Percentiles rank a stretch among this genome's conserved stretches.
These are phyloP conservation scores for Quercus aquifolioides DNA, from an alignment of 306 rosid species.

Conservation along the genomic window DNA sequence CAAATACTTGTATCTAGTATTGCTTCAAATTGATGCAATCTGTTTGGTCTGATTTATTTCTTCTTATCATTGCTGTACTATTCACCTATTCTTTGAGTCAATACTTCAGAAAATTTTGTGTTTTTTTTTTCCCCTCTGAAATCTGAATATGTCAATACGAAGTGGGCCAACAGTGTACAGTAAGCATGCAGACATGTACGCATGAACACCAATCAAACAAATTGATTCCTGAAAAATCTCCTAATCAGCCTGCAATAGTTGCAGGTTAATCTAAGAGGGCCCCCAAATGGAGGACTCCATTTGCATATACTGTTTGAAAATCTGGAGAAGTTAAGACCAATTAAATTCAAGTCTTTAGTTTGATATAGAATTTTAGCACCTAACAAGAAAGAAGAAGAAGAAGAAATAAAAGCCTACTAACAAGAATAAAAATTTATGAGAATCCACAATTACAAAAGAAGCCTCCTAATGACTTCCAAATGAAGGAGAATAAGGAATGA, in stretches of 20 bases:
- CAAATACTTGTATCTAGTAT: slow-evolving; percentile 3
- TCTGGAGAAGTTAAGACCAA: neutral
- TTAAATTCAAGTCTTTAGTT: neutral
- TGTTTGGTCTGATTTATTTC: slow-evolving; percentile 5
- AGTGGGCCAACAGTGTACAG: neutral
- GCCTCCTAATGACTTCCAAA: too few relatives aligned
- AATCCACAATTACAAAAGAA: too few relatives aligned
- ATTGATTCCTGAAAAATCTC: neutral
- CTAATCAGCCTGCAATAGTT: neutral
- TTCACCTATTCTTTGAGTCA: neutral
- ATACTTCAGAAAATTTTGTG: neutral
- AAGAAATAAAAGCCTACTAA: too few relatives aligned
- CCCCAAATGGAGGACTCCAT: neutral
- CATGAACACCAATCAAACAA: neutral
- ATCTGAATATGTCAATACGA: neutral
- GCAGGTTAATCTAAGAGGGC: neutral
- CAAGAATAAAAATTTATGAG: too few relatives aligned
- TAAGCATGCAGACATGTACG: neutral
- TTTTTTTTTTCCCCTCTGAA: neutral
- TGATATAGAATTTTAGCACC: neutral
- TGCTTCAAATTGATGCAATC: slow-evolving; percentile 1
- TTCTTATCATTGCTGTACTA: neutral
- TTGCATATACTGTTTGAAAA: neutral
- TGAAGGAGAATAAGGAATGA: too few relatives aligned
- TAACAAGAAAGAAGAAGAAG: neutral